Base-by-base conservation (phyloP, 345 rosid genomes). In the Melaleuca alternifolia region DNA sequence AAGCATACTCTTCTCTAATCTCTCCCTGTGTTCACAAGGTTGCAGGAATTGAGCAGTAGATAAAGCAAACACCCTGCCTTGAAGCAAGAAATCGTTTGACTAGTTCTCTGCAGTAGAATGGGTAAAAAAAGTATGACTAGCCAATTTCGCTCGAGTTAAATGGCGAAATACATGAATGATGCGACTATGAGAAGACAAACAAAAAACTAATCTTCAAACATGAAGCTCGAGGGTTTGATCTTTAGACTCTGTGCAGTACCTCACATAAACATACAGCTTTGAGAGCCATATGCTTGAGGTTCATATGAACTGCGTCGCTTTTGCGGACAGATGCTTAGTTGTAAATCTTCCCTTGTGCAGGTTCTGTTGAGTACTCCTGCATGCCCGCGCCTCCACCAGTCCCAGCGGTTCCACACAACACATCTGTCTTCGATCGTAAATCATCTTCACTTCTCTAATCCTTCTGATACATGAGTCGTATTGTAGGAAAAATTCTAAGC, bases 401-500 rank as follows among this genome's bases (percentile, higher is more conserved):
- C 83, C 92, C 94, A 8, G 84, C 87, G 1, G 88, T 79, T 86
- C 96, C 96, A 8, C 8, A 65, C 8, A 92, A 92, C 87, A 5
- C 18, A 26, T 92, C 96, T 7, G 12, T 28, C 88, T 94, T 86
- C 28, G 94, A 94, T 81, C 94, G 95, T 94, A 93, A 91, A 10
- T 54, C 86, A 46, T 44, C 76, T 54, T 57, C 52, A 37, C 12
- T 52, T 57, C 77, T 6, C n/a, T 57, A 33, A 37, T 56, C 51
- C 76, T 37, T 84, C 20, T 4, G 20, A 6, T 37, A 3, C 59
- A 15, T 53, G 2, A 51, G 51, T 57, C 65, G 10, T 33, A 41
- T 37, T 8, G 30, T 18, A 14, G 44, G 50, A 33, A 52, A 56
- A 41, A 56, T 26, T 26, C 54, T 84, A 56, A 84, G 85, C 85